Evolutionary conservation across 1,139 yeast genomes (phyloP), one percentile per base, ranked within the genome.

Genomic region (Hemisphaericaspora subhashii): DNA sequence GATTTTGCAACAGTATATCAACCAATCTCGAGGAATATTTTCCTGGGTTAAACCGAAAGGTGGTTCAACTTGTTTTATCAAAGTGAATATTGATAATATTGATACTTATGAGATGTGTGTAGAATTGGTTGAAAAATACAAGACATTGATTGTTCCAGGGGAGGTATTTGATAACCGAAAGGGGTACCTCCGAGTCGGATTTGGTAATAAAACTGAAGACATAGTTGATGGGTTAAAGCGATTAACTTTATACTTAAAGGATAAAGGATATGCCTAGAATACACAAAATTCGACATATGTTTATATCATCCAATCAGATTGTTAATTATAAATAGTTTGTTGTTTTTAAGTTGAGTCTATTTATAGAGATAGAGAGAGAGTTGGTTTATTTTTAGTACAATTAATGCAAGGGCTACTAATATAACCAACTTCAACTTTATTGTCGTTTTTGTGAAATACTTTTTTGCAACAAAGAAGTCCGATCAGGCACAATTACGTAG

Each of bases 101-200:
- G 39, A 54, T 30, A 66, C 80, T 3, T 50, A 46, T 32, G 47
- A 55, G 7, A 54, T 78, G 47, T 62, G 74, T 25, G 48, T 46
- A 14, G 64, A 61, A 9, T 52, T 78, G 31, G 74, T 74, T 4
- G 59, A 53, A 11, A 46, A 62, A 15, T 50, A 62, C 43, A 47
- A 53, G 10, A 63, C 69, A 0, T 56, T 78, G 41, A 53, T 65
- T 29, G 78, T 74, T 5, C 83, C 83, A 1, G 82, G 83, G 2
- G 81, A 75, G 43, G 64, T 68, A 2, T 77, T 78, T 50, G 57
- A 51, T 7, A 59, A 57, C 20, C 45, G 53, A 15, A 64, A 66
- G 1, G 79, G 79, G 0, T 69, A 53, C 42, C 44, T 77, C 17
- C 58, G 83, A 29, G 53, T 78, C 18, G 83, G 83, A 0, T 77